These are phyloP conservation scores for Plasmodium fragile DNA, from an alignment of 169 alveolate genomes.

Conservation along the genomic window DNA sequence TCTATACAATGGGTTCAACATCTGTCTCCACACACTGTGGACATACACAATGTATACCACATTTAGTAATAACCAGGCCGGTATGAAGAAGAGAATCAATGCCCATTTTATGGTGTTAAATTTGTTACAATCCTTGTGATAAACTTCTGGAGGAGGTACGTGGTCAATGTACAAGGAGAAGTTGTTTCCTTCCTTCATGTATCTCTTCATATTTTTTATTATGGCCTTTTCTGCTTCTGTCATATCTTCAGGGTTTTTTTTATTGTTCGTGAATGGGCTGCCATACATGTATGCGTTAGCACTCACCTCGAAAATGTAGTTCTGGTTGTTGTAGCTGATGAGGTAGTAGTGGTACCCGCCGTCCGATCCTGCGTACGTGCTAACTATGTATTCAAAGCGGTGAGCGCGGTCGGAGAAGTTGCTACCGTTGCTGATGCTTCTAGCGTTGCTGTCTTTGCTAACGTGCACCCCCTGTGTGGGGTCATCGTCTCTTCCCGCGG, in stretches of 20 bases:
- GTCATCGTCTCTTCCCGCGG: not conserved
- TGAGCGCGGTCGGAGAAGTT: not conserved
- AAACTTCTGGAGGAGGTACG: constrained; percentile 13
- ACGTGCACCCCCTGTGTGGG: not conserved
- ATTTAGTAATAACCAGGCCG: constrained; percentile 74
- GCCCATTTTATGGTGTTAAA: constrained; percentile 72
- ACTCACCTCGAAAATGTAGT: constrained; percentile 13
- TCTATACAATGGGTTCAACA: constrained; percentile 56
- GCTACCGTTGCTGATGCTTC: not conserved
- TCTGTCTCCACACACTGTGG: constrained; percentile 63
- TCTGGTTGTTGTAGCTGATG: constrained; percentile 4
- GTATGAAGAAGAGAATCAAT: constrained; percentile 49
- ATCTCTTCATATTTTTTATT: constrained; percentile 27
- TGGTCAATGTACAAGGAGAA: constrained; percentile 43
- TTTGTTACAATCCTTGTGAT: constrained; percentile 11
- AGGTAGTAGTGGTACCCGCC: constrained; percentile 7
- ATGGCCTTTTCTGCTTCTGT: constrained; percentile 7
- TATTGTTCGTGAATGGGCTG: not conserved
- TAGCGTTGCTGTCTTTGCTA: not conserved
- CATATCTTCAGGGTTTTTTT: not conserved
- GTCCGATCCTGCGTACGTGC: constrained; percentile 1
- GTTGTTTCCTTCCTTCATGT: constrained; percentile 17
- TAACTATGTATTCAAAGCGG: not conserved
- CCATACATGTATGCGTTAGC: not conserved
- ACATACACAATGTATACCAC: constrained; percentile 42